These are phyloP conservation scores for Boehmeria nivea DNA, from an alignment of 306 rosid species.

Conservation along the genomic window DNA sequence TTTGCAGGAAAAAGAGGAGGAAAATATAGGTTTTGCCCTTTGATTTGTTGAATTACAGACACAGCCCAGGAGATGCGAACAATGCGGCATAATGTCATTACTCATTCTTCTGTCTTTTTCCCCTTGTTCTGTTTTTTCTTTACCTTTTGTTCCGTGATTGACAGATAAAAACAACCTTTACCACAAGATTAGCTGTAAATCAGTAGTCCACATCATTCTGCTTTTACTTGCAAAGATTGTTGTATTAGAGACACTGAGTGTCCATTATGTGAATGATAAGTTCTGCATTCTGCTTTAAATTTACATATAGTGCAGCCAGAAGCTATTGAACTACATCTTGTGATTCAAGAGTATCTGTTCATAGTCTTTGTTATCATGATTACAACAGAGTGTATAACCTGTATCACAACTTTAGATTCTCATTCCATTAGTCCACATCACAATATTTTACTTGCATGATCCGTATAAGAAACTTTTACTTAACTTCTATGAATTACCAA, in stretches of 20 bases:
- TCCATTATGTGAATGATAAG: slow-evolving; percentile 26
- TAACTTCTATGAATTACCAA: slow-evolving; percentile 33
- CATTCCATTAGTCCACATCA: slow-evolving; percentile 68
- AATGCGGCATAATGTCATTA: too few species aligned
- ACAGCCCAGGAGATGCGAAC: too few species aligned
- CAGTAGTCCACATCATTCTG: too few species aligned
- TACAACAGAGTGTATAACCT: slow-evolving; percentile 61
- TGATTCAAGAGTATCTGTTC: slow-evolving; percentile 57
- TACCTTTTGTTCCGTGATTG: slow-evolving; percentile 9
- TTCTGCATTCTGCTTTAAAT: slow-evolving; percentile 42
- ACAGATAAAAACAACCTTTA: slow-evolving; percentile 19
- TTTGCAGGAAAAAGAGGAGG: too few species aligned
- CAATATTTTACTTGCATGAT: slow-evolving; percentile 32
- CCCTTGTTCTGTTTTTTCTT: background rate
- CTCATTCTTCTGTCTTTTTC: background rate
- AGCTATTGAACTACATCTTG: slow-evolving; percentile 41
- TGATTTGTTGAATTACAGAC: too few species aligned
- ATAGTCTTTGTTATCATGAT: slow-evolving; percentile 59
- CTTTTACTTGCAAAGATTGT: slow-evolving; percentile 28
- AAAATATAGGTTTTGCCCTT: too few species aligned
- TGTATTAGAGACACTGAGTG: slow-evolving; percentile 26
- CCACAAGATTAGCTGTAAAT: too few species aligned
- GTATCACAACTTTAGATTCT: slow-evolving; percentile 70
- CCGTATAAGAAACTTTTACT: slow-evolving; percentile 18
- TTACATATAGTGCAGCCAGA: slow-evolving; percentile 44